Base-by-base conservation (phyloP, 345 rosid genomes). In the Alliaria petiolata region DNA sequence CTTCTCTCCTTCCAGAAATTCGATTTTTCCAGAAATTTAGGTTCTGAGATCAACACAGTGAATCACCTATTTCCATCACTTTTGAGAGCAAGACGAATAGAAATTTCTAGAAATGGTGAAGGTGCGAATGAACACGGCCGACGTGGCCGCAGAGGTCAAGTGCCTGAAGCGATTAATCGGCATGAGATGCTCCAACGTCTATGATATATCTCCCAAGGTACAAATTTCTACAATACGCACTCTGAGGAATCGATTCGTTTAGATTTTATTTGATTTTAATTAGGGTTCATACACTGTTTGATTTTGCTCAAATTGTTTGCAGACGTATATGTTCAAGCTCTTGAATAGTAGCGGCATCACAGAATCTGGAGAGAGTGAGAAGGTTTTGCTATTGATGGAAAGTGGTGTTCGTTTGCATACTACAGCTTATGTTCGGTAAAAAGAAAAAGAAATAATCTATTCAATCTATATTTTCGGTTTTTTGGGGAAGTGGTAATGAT, bases 121-220 rank as follows among this genome's bases (percentile, higher is more conserved):
- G 84, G 96, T 92, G 34, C 93, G 98, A 10, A 86, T 95, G 96
- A 95, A 90, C 89, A 95, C 96, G 84, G 99, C 98, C 72, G 98
- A 92, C 69, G 98, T 95, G 76, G 99, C 99, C 47, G 97, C 98
- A 4, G 99, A 92, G 80, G 99, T 92, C 47, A 95, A 91, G 79
- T 92, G 97, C 81, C 67, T 90, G 62, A 87, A 96, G 65, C 76
- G 86, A 2, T 78, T 95, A 42, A 92, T 95, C 80, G 98, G 98
- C 77, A 89, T 92, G 97, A 89, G 98, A 33, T 95, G 98, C 62
- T 90, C 98, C 70, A 92, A 95, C 66, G 96, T 92, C 86, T 95
- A 95, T 71, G 98, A 95, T 82, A 93, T 95, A 82, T 80, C 95
- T 30, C 96, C 99, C 47, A 92, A 95, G 98, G 98, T 89, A 45